phyloP scores from a whole-genome alignment of 1,139 yeast species.

The Pichia sp. region DNA sequence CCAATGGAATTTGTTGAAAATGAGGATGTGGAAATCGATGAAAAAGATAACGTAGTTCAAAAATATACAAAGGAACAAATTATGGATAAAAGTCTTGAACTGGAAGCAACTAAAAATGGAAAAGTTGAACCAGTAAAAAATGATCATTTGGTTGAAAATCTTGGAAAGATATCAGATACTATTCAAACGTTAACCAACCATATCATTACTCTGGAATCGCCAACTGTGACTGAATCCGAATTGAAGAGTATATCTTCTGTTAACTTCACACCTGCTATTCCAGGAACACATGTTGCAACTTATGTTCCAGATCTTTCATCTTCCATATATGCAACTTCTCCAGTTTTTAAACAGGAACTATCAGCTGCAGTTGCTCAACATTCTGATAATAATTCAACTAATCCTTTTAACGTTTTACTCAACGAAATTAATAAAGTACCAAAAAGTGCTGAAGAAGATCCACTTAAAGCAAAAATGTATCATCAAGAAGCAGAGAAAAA shows the following conservation, averaged over 20 bases:
- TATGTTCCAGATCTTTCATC: too few relatives aligned
- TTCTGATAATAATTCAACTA: background rate
- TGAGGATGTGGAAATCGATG: conserved; percentile 1
- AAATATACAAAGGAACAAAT: background rate
- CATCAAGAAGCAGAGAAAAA: conserved; percentile 1
- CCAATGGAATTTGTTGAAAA: background rate
- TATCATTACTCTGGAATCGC: too few relatives aligned
- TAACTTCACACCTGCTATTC: too few relatives aligned
- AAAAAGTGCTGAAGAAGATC: background rate
- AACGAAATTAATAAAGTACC: conserved; percentile 1
- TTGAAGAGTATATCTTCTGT: too few relatives aligned
- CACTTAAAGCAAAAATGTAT: background rate
- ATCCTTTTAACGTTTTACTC: background rate
- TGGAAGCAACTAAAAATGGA: too few relatives aligned
- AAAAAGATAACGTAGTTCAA: background rate
- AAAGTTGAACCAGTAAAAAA: too few relatives aligned
- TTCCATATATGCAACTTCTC: too few relatives aligned
- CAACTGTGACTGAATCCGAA: too few relatives aligned
- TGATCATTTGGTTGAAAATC: too few relatives aligned
- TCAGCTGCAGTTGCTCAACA: background rate
- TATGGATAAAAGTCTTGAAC: background rate
- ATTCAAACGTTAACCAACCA: too few relatives aligned
- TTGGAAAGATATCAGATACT: too few relatives aligned
- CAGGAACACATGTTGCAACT: too few relatives aligned
- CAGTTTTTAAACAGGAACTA: background rate